phyloP scores from a whole-genome alignment of 805 yeast species.

The Schwanniomyces polymorphus region DNA sequence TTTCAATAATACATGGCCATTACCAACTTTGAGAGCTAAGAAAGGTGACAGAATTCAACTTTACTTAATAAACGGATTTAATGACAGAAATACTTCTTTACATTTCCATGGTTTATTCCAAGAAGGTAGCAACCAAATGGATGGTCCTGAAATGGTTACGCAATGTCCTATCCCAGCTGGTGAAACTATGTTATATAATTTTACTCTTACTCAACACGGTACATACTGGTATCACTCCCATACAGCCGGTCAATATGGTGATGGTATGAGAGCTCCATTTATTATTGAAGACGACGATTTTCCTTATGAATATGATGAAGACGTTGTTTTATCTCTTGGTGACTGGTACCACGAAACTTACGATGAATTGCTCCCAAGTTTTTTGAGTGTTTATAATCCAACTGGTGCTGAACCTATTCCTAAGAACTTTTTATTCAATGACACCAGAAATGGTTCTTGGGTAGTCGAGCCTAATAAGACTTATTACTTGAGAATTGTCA shows the following conservation, averaged over 20 bases:
- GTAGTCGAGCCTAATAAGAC: constrained; percentile 59
- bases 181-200: constrained; percentile 74
- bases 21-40: constrained; percentile 77
- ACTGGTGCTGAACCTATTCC: constrained; percentile 87
- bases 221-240: constrained; percentile 98
- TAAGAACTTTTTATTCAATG: constrained; percentile 63
- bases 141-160: constrained; percentile 84
- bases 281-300: constrained; percentile 60
- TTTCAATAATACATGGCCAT: constrained; percentile 75
- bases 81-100: constrained; percentile 65
- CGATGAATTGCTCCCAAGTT: constrained; percentile 44
- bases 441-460: constrained; percentile 57
- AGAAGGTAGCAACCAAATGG: constrained; percentile 74
- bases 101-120: constrained; percentile 96
- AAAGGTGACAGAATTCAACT: constrained; percentile 79
- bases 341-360: constrained; percentile 67
- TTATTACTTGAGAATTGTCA: constrained; percentile 62
- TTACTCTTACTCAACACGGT: constrained; percentile 86
- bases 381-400: constrained; percentile 68
- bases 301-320: constrained; percentile 66
- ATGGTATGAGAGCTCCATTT: constrained; percentile 83
- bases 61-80: constrained; percentile 74
- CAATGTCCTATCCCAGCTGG: constrained; percentile 94
- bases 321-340: constrained; percentile 52
- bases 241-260: constrained; percentile 85